Conservation (phyloP, 805 yeast species). For the Blastobotrys terrestris region DNA sequence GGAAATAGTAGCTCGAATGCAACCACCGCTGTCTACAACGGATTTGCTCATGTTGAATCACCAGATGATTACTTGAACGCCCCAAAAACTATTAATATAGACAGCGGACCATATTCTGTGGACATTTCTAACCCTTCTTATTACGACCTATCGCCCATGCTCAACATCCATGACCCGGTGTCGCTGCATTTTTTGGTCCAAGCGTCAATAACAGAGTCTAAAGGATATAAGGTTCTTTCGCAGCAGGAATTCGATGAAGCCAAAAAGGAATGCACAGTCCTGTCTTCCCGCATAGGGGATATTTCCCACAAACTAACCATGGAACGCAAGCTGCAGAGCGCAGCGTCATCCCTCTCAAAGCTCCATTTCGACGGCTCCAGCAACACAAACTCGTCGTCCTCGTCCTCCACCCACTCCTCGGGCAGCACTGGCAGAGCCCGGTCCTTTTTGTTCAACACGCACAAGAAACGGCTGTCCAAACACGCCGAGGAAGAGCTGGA, state of each 20-base stretch:
- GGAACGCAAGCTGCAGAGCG: slow-evolving; percentile 23
- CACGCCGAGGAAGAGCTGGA: slow-evolving; percentile 24
- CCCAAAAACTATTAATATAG: slow-evolving; percentile 10
- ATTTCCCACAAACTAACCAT: slow-evolving; percentile 17
- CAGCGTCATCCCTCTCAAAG: slow-evolving; percentile 20
- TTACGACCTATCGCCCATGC: slow-evolving; percentile 22
- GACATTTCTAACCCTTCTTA: slow-evolving; percentile 14
- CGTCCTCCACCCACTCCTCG: slow-evolving; percentile 3
- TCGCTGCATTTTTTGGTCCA: slow-evolving; percentile 25
- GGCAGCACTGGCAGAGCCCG: background rate
- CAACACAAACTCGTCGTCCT: slow-evolving; percentile 2
- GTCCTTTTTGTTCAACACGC: slow-evolving; percentile 9
- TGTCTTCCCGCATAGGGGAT: slow-evolving; percentile 16
- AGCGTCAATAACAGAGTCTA: slow-evolving; percentile 22
- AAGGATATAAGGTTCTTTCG: slow-evolving; percentile 21
- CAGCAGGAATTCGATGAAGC: slow-evolving; percentile 22
- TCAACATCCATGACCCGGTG: slow-evolving; percentile 21
- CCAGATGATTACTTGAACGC: slow-evolving; percentile 20
- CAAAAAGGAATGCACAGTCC: slow-evolving; percentile 14
- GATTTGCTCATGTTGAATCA: slow-evolving; percentile 12
- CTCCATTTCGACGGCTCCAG: slow-evolving; percentile 11
- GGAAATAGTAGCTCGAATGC: background rate
- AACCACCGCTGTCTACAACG: background rate
- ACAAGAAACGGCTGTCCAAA: slow-evolving; percentile 19
- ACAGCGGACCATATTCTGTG: background rate